Evolutionary conservation across 306 rosid species (phyloP), one percentile per base, ranked within the genome.

Genomic region (Luffa acutangula): DNA sequence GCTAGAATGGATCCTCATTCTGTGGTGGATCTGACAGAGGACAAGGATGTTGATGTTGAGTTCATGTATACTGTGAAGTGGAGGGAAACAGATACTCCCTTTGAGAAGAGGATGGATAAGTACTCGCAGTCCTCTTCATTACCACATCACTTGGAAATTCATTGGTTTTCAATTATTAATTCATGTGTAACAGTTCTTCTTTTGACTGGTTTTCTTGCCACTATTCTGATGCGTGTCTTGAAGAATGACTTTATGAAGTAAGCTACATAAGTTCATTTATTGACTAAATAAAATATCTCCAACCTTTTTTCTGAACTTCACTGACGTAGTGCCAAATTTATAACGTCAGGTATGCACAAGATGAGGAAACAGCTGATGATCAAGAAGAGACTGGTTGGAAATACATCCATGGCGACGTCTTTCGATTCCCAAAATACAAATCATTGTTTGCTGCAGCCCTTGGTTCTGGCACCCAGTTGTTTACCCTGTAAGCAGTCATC

Each of bases 361-460:
- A 94, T 80, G 98, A 94, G 85, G 98, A 92, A 88, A 94, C 97
- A 74, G 97, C 93, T 62, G 97, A 94, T 88, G 98, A 94, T 81
- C 98, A 94, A 82, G 98, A 94, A 87, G 97, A 94, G 85, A 94
- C 98, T 0, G 98, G 98, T 46, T 94, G 98, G 98, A 94, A 94
- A 84, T 94, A 94, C 83, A 94, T 94, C 78, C 97, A 94, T 67
- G 98, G 98, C 41, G 98, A 94, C 80, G 97, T 94, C 85, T 94
- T 94, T 83, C 90, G 98, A 80, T 94, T 92, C 80, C 98, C 98
- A 37, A 87, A 89, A 81, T 36, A 81, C 87, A 94, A 94, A 82
- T 94, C 98, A 41, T 52, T 94, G 62, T 92, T 94, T 83, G 87
- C 98, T n/a, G 96, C 98, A 2, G 87, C 97, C 58, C 94, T 90